Evolutionary conservation across 768 basidiomycete species (phyloP), one percentile per base, ranked within the genome.

Genomic region (Lactarius vividus): DNA sequence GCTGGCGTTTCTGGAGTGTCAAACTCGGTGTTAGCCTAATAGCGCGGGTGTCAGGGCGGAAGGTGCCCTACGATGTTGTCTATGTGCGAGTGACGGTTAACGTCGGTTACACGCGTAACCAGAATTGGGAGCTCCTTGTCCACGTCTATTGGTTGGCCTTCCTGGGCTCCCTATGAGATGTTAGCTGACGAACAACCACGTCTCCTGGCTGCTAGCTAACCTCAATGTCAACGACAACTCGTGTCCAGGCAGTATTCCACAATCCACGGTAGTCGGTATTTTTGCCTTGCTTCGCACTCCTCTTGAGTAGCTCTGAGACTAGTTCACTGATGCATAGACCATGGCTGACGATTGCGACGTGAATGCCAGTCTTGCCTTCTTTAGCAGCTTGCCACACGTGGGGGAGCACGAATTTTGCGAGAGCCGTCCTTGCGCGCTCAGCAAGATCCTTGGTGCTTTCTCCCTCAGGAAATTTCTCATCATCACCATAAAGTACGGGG

Each of bases 291-390:
- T 76, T 79, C 10, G 71, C 75, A 66, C 79, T 78, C 67, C 79
- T 77, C 69, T 75, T 79, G 63, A 85, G 68, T 53, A 91, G 73
- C 31, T 82, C 81, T 28, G 79, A 77, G 4, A 90, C 72, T 16
- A 88, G 75, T 74, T 75, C 72, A 65, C 75, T 73, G 54, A 92
- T 88, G 74, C 86, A 87, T 26, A 90, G 70, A 0, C 92, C 89
- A 74, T 94, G 91, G 75, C 90, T 91, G 56, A 91, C 85, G 44
- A 92, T 70, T 1, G 85, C 89, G 29, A 92, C 73, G 66, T 87
- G 88, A 8, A 80, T 72, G 39, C 78, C 77, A 52, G 75, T 71
- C 64, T 65, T 74, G 40, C 78, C 76, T n/a, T 77, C 74, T 61
- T 76, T 76, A 26, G 77, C 76, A 1, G 79, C 80, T 26, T 79